Conservation (phyloP, 2,329 filamentous ascomycete species). For the Trichoderma citrinoviride region DNA sequence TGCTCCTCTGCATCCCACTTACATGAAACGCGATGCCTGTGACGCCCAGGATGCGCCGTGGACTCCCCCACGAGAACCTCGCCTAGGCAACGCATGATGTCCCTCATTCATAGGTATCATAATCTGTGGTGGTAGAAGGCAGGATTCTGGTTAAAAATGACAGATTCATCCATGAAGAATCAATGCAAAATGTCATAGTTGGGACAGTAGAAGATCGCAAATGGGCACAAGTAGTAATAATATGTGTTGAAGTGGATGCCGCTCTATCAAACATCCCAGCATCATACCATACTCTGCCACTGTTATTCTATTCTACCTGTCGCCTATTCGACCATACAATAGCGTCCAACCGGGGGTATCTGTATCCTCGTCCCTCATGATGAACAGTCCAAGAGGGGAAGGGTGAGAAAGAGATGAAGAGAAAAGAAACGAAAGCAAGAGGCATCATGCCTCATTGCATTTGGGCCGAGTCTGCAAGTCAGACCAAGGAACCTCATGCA, state of each 20-base stretch:
- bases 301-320: conserved; percentile 1
- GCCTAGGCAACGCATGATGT: background rate
- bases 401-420: background rate
- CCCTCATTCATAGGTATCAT: background rate
- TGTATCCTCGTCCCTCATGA: background rate
- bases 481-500: background rate
- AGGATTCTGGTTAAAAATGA: no score
- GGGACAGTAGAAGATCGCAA: no score
- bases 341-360: background rate
- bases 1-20: background rate
- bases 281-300: background rate
- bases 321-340: background rate
- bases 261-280: background rate
- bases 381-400: background rate
- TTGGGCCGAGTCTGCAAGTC: background rate
- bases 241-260: background rate
- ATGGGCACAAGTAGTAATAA: background rate
- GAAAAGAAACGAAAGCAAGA: background rate
- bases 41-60: background rate
- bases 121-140: no score
- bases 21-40: conserved; percentile 14
- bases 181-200: no score
- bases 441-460: background rate
- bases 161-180: no score
- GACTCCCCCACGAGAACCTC: background rate